Percentiles rank a stretch among this genome's conserved stretches.
phyloP scores from a whole-genome alignment of 108 stramenopile genomes.

The Cyclostephanos tholiformis region DNA sequence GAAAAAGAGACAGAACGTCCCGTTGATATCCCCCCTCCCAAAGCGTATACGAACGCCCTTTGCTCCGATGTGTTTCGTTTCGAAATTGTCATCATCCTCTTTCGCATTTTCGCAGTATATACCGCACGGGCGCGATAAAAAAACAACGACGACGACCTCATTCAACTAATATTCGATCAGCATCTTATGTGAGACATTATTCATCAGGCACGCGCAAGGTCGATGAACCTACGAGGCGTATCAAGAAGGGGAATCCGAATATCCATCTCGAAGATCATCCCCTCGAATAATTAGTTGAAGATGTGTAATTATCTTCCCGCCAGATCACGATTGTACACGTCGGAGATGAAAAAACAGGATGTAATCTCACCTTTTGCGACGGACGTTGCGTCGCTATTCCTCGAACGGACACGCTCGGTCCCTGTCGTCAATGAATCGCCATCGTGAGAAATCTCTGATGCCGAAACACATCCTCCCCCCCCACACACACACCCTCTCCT shows the following conservation, averaged over 20 bases:
- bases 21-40: constrained; percentile 4
- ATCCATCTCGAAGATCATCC: constrained; percentile 53
- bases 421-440: no score
- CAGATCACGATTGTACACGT: no score
- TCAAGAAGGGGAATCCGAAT: constrained; percentile 65
- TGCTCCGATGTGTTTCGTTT: constrained; percentile 31
- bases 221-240: constrained; percentile 49
- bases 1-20: constrained; percentile 31
- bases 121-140: neutral
- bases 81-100: constrained; percentile 49
- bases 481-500: neutral
- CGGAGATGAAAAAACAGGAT: neutral
- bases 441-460: no score
- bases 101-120: neutral
- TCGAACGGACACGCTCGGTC: neutral
- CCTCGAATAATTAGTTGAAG: constrained; percentile 25
- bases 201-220: constrained; percentile 50
- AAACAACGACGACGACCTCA: constrained; percentile 1
- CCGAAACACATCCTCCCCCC: no score
- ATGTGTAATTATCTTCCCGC: neutral
- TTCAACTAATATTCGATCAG: constrained; percentile 44
- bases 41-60: neutral
- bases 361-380: neutral
- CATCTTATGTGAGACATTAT: constrained; percentile 18
- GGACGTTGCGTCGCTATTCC: neutral